Conservation (phyloP, 495 filamentous ascomycete species). For the Pseudomonodictys pantanalensis region DNA sequence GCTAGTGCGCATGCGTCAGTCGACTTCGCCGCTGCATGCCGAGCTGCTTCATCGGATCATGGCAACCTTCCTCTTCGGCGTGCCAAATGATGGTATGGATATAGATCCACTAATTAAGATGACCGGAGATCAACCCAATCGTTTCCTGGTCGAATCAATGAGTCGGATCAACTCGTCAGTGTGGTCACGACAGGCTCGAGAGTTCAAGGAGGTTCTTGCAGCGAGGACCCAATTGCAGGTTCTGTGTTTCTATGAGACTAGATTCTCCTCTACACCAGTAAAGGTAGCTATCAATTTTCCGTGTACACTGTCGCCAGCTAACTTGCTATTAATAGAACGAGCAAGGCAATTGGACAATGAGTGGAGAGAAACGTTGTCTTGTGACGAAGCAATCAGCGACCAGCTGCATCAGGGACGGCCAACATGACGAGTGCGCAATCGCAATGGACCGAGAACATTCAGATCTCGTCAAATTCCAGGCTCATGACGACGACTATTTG, state of each 20-base stretch:
- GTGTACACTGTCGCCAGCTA: too few relatives aligned
- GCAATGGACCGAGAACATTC: too few relatives aligned
- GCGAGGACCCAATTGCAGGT: background rate
- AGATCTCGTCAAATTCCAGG: too few relatives aligned
- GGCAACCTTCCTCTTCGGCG: background rate
- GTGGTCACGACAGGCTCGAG: background rate
- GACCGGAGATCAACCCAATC: background rate
- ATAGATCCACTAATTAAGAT: background rate
- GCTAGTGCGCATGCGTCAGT: background rate
- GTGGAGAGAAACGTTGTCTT: too few relatives aligned
- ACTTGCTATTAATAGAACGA: too few relatives aligned
- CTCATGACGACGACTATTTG: too few relatives aligned
- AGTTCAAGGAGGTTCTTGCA: background rate
- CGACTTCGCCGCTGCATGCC: background rate
- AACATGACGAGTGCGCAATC: too few relatives aligned
- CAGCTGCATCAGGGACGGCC: too few relatives aligned
- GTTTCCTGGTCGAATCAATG: background rate
- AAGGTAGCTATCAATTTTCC: too few relatives aligned
- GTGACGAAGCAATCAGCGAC: too few relatives aligned
- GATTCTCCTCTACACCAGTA: background rate
- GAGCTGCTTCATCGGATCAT: background rate
- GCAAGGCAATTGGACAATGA: too few relatives aligned
- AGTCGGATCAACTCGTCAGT: background rate
- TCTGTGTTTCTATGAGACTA: background rate
- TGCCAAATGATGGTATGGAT: background rate